Conservation (phyloP, 805 yeast genomes). For the Teunomyces atbi region DNA sequence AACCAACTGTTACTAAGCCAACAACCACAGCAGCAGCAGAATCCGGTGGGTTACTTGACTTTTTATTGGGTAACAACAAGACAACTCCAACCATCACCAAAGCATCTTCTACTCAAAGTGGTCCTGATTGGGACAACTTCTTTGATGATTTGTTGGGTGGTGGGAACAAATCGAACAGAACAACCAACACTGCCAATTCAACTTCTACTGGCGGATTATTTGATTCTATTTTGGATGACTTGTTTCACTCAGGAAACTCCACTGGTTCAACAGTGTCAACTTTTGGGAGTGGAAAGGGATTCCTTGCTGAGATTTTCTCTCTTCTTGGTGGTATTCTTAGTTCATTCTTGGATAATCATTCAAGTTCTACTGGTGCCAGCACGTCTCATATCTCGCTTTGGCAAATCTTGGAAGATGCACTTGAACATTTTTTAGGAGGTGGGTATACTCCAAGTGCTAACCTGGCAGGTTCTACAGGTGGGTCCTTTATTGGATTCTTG, state of each 20-base stretch:
- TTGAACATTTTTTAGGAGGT: constrained; percentile 15
- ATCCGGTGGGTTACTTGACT: constrained; percentile 12
- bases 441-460: constrained; percentile 4
- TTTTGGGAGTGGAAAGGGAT: constrained; percentile 9
- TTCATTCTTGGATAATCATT: constrained; percentile 7
- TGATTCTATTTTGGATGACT: constrained; percentile 10
- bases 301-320: constrained; percentile 13
- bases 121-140: constrained; percentile 9
- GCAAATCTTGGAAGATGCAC: constrained; percentile 11
- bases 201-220: constrained; percentile 9
- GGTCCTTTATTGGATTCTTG: constrained; percentile 7
- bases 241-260: constrained; percentile 11
- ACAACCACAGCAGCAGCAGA: constrained; percentile 9
- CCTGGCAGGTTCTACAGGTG: not conserved
- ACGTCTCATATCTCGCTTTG: constrained; percentile 9
- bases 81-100: constrained; percentile 7
- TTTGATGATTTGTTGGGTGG: constrained; percentile 14
- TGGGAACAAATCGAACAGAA: not conserved
- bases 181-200: constrained; percentile 7
- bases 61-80: constrained; percentile 12
- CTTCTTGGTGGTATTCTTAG: constrained; percentile 10
- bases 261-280: constrained; percentile 11
- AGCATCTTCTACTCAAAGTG: constrained; percentile 10
- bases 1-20: constrained; percentile 6
- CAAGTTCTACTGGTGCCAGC: constrained; percentile 7